Evolutionary conservation across 2,329 filamentous ascomycete genomes (phyloP).

Genomic region (Clathrospora elynae): DNA sequence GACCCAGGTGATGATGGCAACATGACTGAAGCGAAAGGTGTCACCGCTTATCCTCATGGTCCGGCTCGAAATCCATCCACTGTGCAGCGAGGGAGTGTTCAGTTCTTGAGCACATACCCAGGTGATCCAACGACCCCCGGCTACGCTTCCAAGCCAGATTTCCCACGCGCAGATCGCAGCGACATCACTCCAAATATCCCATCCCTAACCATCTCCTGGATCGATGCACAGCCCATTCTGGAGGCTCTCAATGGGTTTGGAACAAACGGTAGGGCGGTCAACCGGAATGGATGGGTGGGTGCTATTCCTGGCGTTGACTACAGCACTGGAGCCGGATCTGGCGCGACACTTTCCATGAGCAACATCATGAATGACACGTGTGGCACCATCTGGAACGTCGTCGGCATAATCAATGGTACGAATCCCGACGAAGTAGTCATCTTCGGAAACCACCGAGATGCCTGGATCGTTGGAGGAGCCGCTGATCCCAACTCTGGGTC

Average conservation of each 20-base stretch:
- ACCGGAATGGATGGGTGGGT: constrained; percentile 47
- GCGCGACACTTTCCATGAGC: constrained; percentile 49
- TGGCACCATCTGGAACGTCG: constrained; percentile 78
- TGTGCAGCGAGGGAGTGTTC: constrained; percentile 55
- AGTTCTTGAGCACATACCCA: constrained; percentile 66
- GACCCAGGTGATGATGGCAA: constrained; percentile 56
- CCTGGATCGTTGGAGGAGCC: constrained; percentile 60
- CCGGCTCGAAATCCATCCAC: constrained; percentile 54
- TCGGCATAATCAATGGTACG: constrained; percentile 70
- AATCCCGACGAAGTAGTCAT: constrained; percentile 62
- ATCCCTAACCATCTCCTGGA: constrained; percentile 83
- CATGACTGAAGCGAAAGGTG: constrained; percentile 54
- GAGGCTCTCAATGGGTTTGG: constrained; percentile 83
- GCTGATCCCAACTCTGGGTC: constrained; percentile 59
- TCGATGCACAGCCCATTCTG: constrained; percentile 78
- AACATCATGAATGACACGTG: constrained; percentile 84
- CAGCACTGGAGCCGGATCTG: constrained; percentile 57
- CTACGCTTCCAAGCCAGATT: constrained; percentile 83
- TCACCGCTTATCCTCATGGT: constrained; percentile 50
- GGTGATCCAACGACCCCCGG: constrained; percentile 54
- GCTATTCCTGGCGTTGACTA: constrained; percentile 45
- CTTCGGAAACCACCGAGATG: constrained; percentile 60
- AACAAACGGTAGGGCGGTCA: constrained; percentile 56
- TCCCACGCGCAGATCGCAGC: constrained; percentile 69
- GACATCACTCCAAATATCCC: constrained; percentile 75